Evolutionary conservation across 306 rosid genomes (phyloP).

Genomic region (Hippophae gyantsensis): DNA sequence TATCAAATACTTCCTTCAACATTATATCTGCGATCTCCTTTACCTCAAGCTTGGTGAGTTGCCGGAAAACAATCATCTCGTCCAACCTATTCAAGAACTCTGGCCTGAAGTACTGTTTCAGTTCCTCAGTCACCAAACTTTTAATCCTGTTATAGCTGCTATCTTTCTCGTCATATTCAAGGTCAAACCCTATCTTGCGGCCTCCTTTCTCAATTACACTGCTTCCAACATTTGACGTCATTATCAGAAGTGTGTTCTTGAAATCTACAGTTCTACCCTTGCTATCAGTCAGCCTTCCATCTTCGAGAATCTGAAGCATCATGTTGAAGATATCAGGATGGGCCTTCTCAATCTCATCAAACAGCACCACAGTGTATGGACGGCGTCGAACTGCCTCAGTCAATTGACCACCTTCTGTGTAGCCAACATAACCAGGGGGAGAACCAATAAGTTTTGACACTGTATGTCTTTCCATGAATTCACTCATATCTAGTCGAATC

Average conservation of each 20-base stretch:
- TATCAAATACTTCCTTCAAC: slow-evolving; percentile 89
- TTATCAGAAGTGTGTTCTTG: slow-evolving; percentile 87
- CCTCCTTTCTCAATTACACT: slow-evolving; percentile 98
- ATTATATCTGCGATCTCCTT: slow-evolving; percentile 92
- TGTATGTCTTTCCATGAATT: slow-evolving; percentile 92
- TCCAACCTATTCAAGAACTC: slow-evolving; percentile 91
- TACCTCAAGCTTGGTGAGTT: slow-evolving; percentile 85
- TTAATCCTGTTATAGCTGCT: slow-evolving; percentile 78
- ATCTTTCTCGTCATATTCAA: slow-evolving; percentile 87
- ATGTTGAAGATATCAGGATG: slow-evolving; percentile 93
- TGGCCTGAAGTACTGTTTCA: slow-evolving; percentile 84
- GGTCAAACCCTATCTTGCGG: slow-evolving; percentile 74
- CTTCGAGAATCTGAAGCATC: slow-evolving; percentile 98
- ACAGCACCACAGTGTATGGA: slow-evolving; percentile 85
- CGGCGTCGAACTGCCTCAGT: slow-evolving; percentile 99
- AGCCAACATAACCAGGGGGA: slow-evolving; percentile 96
- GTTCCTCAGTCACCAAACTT: slow-evolving; percentile 91
- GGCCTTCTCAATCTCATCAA: slow-evolving; percentile 96
- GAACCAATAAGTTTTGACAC: slow-evolving; percentile 94
- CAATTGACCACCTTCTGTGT: slow-evolving; percentile 92
- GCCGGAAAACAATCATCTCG: slow-evolving; percentile 93
- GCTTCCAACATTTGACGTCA: slow-evolving; percentile 96
- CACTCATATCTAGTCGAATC: slow-evolving; percentile 98
- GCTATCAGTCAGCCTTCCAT: slow-evolving; percentile 90
- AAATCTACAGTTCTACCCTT: slow-evolving; percentile 96